Conservation (phyloP, 1,284 basidiomycete species). For the Cutaneotrichosporon arboriforme region DNA sequence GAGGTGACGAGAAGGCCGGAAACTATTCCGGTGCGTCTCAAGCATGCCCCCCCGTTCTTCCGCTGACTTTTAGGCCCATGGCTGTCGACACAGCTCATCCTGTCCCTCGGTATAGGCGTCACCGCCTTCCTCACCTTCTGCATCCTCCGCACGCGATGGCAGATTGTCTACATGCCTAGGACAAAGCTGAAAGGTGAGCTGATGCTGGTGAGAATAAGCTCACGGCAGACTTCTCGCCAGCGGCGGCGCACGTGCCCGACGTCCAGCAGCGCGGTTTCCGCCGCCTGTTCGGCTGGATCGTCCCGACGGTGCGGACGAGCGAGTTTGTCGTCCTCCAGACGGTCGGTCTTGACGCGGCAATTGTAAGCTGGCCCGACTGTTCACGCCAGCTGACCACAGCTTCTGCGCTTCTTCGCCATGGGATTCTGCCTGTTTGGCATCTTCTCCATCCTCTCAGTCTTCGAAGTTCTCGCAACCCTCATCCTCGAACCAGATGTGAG, state of each 20-base stretch:
- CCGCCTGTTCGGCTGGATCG: slow-evolving; percentile 84
- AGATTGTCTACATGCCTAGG: slow-evolving; percentile 80
- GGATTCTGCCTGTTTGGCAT: slow-evolving; percentile 79
- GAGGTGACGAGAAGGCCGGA: slow-evolving; percentile 2
- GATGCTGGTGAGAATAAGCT: not conserved
- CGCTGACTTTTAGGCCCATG: slow-evolving; percentile 19
- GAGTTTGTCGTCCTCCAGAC: slow-evolving; percentile 94
- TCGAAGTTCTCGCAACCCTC: slow-evolving; percentile 69
- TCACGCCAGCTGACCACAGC: slow-evolving; percentile 50
- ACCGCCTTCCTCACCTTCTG: slow-evolving; percentile 81
- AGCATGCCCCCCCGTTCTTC: no score
- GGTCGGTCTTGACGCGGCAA: slow-evolving; percentile 91
- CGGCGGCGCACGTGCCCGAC: slow-evolving; percentile 34
- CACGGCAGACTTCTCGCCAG: slow-evolving; percentile 38
- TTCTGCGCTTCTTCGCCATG: slow-evolving; percentile 93
- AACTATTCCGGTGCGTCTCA: slow-evolving; percentile 1
- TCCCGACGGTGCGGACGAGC: slow-evolving; percentile 81
- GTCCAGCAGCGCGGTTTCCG: slow-evolving; percentile 14
- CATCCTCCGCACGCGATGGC: slow-evolving; percentile 78
- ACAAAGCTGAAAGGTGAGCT: slow-evolving; percentile 83
- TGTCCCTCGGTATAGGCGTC: slow-evolving; percentile 73
- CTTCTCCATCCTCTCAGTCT: slow-evolving; percentile 55
- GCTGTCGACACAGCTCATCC: slow-evolving; percentile 76
- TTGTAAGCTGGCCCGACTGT: slow-evolving; percentile 53
- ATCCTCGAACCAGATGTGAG: slow-evolving; percentile 83